These are phyloP conservation scores for Ilex aquifolium DNA, from an alignment of 257 asterid genomes.

Conservation along the genomic window DNA sequence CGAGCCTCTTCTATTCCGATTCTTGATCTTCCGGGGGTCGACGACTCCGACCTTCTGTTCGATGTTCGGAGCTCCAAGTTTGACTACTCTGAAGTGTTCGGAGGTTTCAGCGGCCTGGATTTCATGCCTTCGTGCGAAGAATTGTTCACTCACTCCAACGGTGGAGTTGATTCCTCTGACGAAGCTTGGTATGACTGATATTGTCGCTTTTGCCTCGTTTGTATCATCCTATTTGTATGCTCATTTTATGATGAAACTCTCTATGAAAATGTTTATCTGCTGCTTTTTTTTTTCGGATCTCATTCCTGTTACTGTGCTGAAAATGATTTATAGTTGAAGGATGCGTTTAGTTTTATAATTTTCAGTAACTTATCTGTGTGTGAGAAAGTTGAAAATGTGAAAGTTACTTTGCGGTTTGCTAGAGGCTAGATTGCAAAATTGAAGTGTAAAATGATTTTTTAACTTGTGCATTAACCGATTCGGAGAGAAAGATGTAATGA, in stretches of 20 bases:
- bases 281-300: background rate
- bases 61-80: slow-evolving; percentile 39
- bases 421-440: too few relatives aligned
- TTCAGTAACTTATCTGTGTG: too few relatives aligned
- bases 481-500: background rate
- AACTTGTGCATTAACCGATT: too few relatives aligned
- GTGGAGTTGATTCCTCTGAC: slow-evolving; percentile 55
- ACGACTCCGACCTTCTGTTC: slow-evolving; percentile 27
- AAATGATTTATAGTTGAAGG: too few relatives aligned
- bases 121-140: slow-evolving; percentile 53
- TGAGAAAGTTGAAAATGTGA: too few relatives aligned
- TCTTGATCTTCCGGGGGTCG: slow-evolving; percentile 55
- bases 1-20: slow-evolving; percentile 76
- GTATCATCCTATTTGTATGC: background rate
- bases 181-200: slow-evolving; percentile 50
- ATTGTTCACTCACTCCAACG: slow-evolving; percentile 40
- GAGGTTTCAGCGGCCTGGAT: slow-evolving; percentile 35
- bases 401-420: too few relatives aligned
- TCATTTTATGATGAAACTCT: background rate
- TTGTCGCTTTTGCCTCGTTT: slow-evolving; percentile 1
- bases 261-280: background rate
- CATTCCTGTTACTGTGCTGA: too few relatives aligned
- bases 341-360: too few relatives aligned
- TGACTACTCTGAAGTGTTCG: slow-evolving; percentile 78
- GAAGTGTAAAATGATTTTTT: too few relatives aligned